Conservation (phyloP, 2,329 filamentous ascomycete species). For the Diaporthe citriasiana region DNA sequence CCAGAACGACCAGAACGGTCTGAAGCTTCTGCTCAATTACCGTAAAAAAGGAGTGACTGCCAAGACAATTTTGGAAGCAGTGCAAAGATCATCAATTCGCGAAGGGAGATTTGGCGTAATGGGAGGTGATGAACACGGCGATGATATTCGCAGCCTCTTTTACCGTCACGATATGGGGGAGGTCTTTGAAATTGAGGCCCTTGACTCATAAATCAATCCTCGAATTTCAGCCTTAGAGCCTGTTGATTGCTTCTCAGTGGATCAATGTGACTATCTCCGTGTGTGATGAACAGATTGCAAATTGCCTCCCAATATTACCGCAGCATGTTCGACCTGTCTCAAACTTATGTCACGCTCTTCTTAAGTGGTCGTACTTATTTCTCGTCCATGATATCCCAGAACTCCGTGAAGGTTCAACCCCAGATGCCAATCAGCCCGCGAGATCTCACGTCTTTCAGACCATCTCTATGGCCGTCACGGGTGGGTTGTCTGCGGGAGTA, state of each 20-base stretch:
- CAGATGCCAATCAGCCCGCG: neutral
- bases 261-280: neutral
- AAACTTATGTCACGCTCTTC: neutral
- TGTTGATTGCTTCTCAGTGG: neutral
- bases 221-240: too few relatives aligned
- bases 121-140: neutral
- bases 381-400: neutral
- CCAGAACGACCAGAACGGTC: neutral
- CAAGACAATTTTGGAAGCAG: neutral
- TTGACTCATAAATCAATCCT: neutral
- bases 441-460: neutral
- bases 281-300: neutral
- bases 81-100: neutral
- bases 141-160: neutral
- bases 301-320: neutral
- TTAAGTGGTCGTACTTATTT: neutral
- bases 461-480: constrained; percentile 41
- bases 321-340: neutral
- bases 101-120: neutral
- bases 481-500: constrained; percentile 24
- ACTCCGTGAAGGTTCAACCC: neutral
- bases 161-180: neutral
- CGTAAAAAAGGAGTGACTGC: neutral
- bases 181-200: neutral
- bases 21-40: neutral